Evolutionary conservation across 2,329 filamentous ascomycete genomes (phyloP), one percentile per base, ranked within the genome.

Genomic region (Colletotrichum aenigma): DNA sequence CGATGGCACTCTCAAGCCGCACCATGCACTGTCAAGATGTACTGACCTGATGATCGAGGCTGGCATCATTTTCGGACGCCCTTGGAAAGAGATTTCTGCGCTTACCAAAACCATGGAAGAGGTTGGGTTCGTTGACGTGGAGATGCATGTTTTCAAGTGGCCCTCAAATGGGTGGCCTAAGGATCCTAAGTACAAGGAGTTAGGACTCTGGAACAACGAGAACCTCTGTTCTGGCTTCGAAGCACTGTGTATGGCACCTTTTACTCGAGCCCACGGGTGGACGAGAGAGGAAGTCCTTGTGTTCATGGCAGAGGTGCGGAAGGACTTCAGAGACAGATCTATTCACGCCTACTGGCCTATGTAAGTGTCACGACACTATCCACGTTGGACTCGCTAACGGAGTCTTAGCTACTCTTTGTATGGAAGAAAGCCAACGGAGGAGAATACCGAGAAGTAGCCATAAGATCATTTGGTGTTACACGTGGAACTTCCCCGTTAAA

Each of bases 1-100:
- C 60, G 88, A 89, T 65, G 84, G 78, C 18, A 85, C 85, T 0
- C 75, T 86, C 8, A 26, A 61, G 15, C 38, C 66, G 0, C 74
- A 68, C 3, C 76, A 52, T 3, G 70, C 70, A 6, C 28, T 78
- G 66, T 78, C 36, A 71, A 82, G 68, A 67, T 84, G 43, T 79
- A 81, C 21, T 18, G 16, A 70, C 4, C 36, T 75, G 4, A 34
- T 74, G 38, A 36, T 62, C 36, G 76, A 71, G 12, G 73, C 64
- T 34, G 48, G 77, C 36, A 6, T 69, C 66, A 64, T 74, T 32
- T 79, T 81, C 70, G 81, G 81, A 16, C 80, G 82, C 15, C 81
- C 77, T 7, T 79, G 77, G 16, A 72, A 68, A 61, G 78, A 81
- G 24, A 73, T 77, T 5, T 68, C 75, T 3, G 34, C 66, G 4